A percentile compares a stretch with the other conserved stretches of the same genome.
These are phyloP conservation scores for Plasmodium reichenowi DNA, from an alignment of 169 alveolate genomes.

Conservation along the genomic window DNA sequence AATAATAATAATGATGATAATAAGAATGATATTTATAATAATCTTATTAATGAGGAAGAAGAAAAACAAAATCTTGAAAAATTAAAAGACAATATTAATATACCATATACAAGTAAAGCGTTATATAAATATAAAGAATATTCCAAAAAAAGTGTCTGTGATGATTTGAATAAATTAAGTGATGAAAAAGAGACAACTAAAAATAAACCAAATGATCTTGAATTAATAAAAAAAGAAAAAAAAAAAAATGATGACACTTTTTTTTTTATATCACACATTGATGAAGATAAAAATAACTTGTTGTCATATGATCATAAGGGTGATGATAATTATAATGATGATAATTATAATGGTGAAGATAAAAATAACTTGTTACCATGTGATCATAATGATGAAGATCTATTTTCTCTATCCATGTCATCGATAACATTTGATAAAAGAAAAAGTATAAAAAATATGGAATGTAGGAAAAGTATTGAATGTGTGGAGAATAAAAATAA, in stretches of 20 bases:
- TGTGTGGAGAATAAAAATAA: neutral
- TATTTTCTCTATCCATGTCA: constrained; percentile 33
- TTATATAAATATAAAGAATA: too few species aligned
- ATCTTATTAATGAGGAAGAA: neutral
- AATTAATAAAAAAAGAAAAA: too few species aligned
- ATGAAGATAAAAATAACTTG: neutral
- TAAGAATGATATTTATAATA: neutral
- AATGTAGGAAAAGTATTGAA: neutral
- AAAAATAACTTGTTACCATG: too few species aligned
- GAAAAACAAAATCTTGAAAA: neutral
- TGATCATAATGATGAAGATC: constrained; percentile 1
- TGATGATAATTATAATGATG: too few species aligned
- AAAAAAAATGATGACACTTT: neutral
- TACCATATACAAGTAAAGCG: too few species aligned
- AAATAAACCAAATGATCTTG: too few species aligned
- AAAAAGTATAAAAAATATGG: neutral
- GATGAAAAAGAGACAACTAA: too few species aligned
- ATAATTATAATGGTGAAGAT: too few species aligned
- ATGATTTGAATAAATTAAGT: too few species aligned
- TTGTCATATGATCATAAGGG: neutral
- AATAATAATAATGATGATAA: too few species aligned
- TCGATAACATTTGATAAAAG: constrained; percentile 15
- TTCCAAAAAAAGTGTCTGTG: too few species aligned
- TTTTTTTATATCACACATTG: neutral
- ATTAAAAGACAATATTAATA: too few species aligned